Evolutionary conservation across 257 asterid species (phyloP), one percentile per base, ranked within the genome.

Genomic region (Rehmannia glutinosa): DNA sequence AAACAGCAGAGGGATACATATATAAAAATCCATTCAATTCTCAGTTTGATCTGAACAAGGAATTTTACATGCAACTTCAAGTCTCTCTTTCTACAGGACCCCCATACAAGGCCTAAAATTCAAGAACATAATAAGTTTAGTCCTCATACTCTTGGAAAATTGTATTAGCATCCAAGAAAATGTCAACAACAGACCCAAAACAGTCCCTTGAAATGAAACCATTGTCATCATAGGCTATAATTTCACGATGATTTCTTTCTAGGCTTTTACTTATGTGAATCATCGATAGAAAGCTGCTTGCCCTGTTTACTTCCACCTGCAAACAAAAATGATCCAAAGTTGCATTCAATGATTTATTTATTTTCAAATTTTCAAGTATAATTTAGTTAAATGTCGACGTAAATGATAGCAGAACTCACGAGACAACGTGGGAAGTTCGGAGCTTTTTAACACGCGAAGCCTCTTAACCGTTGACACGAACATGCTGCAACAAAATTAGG

Each of bases 401-500:
- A 0, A 23, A 58, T 7, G 45, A 41, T 3, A 42, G 43, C 9
- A 69, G 41, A 71, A 83, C 92, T 81, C 72, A 86, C 95, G 77
- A 33, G 82, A 71, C 58, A 86, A 82, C 4, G 70, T 66, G 0
- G 96, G 76, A 55, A 86, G 86, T 13, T 92, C 92, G 0, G 98
- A 89, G 77, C 87, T 89, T 78, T 82, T 89, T 84, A 89, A 75
- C 60, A 92, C 97, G 0, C 98, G 90, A 70, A 92, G 82, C 84
- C 98, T 83, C 84, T 87, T 87, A 30, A 81, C 97, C 1, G 96
- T 89, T 2, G 96, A 84, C 59, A 85, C 86, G 61, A 92, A 92
- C 96, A 89, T 87, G 75, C 98, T 92, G 97, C 88, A 30, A n/a
- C n/a, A 39, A 55, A 64, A 13, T 53, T 10, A 4, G 13, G 36